These are phyloP conservation scores for Cinnamomum chago DNA, from an alignment of 164 flowering plant species.

Conservation along the genomic window DNA sequence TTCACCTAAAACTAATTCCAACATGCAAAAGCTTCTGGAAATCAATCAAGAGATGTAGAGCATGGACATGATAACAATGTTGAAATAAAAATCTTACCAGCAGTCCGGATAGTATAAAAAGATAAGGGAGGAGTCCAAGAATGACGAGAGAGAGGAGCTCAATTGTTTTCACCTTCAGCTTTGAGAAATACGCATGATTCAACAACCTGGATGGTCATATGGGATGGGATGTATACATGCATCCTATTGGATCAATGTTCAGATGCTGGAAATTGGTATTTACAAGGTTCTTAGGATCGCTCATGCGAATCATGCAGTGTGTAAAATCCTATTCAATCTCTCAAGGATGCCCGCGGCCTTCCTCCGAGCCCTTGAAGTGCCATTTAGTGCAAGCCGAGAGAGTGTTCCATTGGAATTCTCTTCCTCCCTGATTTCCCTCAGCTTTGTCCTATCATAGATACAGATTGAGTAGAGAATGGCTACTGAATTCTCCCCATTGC, in stretches of 20 bases:
- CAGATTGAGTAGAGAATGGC: conserved; percentile 61
- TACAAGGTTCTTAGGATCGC: background rate
- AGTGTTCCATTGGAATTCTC: conserved; percentile 49
- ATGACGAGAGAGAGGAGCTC: background rate
- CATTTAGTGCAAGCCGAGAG: conserved; percentile 52
- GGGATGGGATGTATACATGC: background rate
- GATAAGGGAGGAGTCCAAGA: background rate
- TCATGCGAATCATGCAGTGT: background rate
- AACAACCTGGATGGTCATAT: background rate
- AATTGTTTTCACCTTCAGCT: background rate
- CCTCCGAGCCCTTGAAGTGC: conserved; percentile 72
- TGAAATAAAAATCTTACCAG: no score
- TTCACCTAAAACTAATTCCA: no score
- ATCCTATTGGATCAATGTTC: background rate
- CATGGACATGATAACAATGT: no score
- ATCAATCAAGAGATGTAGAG: no score
- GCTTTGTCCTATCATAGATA: conserved; percentile 40
- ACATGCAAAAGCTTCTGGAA: no score
- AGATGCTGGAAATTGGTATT: background rate
- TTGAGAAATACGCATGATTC: background rate
- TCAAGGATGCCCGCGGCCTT: conserved; percentile 73
- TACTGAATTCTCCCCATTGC: conserved; percentile 66
- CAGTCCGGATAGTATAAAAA: no score
- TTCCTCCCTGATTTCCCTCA: conserved; percentile 65
- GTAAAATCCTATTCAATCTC: conserved; percentile 29